Percentiles rank a stretch among this genome's conserved stretches.
Conservation (phyloP, 2,329 filamentous ascomycete species). For the Zymoseptoria tritici region DNA sequence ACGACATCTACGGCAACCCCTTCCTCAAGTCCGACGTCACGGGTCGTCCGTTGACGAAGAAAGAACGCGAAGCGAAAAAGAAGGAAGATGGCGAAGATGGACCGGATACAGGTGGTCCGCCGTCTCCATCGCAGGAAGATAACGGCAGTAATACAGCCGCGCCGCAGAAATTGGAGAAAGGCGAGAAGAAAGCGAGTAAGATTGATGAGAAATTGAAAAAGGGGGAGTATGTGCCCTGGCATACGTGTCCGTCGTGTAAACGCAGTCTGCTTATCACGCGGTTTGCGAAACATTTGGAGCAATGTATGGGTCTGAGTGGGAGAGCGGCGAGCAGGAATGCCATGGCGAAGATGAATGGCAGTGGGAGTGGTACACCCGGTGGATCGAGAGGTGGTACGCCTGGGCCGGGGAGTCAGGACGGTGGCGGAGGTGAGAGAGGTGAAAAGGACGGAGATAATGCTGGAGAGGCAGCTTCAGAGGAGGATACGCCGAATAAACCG, state of each 20-base stretch:
- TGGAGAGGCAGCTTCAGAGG: conserved; percentile 22
- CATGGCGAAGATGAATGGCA: conserved; percentile 39
- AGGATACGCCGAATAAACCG: conserved; percentile 11
- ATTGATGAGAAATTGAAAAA: conserved; percentile 41
- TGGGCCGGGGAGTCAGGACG: conserved; percentile 20
- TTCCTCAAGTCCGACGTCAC: conserved; percentile 63
- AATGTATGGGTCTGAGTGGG: conserved; percentile 52
- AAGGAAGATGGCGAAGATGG: conserved; percentile 44
- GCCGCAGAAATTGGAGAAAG: conserved; percentile 35
- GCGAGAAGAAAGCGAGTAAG: conserved; percentile 36
- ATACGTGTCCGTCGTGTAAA: conserved; percentile 54
- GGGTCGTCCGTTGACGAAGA: conserved; percentile 54
- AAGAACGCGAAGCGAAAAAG: conserved; percentile 59
- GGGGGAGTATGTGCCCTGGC: conserved; percentile 47
- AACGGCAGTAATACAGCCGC: conserved; percentile 1
- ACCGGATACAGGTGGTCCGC: conserved; percentile 30
- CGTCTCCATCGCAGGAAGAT: conserved; percentile 22
- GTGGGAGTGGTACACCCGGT: conserved; percentile 25
- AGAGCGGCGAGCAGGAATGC: conserved; percentile 44
- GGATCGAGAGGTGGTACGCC: conserved; percentile 23
- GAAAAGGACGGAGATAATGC: conserved; percentile 21
- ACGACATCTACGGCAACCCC: conserved; percentile 75
- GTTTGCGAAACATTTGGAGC: conserved; percentile 54
- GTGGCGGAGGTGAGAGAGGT: conserved; percentile 15
- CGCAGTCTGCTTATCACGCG: conserved; percentile 54